A percentile compares a stretch with the other conserved stretches of the same genome.
Conservation (phyloP, 768 basidiomycete genomes). For the Mycena crocata region DNA sequence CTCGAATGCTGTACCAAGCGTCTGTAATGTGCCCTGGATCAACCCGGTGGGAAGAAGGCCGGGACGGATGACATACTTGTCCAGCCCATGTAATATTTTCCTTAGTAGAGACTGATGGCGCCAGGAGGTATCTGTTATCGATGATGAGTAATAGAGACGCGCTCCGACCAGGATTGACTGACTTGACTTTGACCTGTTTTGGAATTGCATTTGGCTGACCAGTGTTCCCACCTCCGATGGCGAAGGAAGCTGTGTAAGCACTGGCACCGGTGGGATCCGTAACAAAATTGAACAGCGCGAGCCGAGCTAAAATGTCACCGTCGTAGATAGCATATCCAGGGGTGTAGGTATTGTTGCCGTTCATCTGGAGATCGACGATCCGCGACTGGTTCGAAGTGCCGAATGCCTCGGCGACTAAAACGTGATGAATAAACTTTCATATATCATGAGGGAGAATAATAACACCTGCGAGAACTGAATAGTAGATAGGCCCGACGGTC, state of each 20-base stretch:
- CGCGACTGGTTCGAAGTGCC: constrained; percentile 60
- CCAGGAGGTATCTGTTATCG: constrained; percentile 60
- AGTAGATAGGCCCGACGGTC: constrained; percentile 71
- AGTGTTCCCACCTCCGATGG: constrained; percentile 51
- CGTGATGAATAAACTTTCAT: constrained; percentile 50
- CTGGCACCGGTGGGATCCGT: constrained; percentile 57
- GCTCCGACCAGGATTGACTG: constrained; percentile 32
- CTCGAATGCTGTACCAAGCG: constrained; percentile 68
- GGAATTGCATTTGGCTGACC: constrained; percentile 48
- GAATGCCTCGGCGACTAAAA: constrained; percentile 61
- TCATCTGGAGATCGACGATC: constrained; percentile 61
- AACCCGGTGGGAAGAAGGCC: constrained; percentile 32
- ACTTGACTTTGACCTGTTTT: constrained; percentile 56
- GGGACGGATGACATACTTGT: constrained; percentile 49
- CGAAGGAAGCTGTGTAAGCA: constrained; percentile 55
- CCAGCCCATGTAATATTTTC: constrained; percentile 73
- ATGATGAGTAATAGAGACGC: background rate
- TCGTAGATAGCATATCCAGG: constrained; percentile 69
- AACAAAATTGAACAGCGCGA: constrained; percentile 68
- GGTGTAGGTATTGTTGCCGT: constrained; percentile 54
- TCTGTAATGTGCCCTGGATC: constrained; percentile 42
- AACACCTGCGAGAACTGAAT: constrained; percentile 61
- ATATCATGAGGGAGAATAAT: background rate
- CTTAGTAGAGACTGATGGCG: constrained; percentile 62
- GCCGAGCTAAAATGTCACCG: constrained; percentile 57